A percentile compares a stretch with the other conserved stretches of the same genome.
Conservation (phyloP, 371 early-diverging fungal species). For the Smittium culicis region DNA sequence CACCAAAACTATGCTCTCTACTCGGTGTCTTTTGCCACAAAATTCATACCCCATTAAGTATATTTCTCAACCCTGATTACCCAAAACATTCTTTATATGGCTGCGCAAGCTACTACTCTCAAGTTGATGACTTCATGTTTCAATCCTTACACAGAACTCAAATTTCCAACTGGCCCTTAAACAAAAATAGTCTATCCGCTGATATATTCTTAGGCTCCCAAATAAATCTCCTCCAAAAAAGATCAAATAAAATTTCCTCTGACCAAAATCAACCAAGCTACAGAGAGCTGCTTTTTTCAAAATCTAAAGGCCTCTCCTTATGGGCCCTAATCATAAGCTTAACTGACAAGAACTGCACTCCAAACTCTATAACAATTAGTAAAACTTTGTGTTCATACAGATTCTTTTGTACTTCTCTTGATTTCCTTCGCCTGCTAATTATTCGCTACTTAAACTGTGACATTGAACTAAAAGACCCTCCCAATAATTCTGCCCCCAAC, state of each 20-base stretch:
- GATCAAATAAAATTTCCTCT: background rate
- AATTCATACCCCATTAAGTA: background rate
- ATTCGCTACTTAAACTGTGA: conserved; percentile 37
- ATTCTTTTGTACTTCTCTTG: conserved; percentile 39
- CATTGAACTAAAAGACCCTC: conserved; percentile 5
- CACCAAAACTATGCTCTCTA: background rate
- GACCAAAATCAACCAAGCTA: background rate
- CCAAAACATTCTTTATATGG: background rate
- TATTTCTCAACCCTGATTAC: background rate
- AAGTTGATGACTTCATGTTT: background rate
- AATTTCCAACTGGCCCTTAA: conserved; percentile 6
- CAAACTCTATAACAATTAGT: conserved; percentile 34
- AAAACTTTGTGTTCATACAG: conserved; percentile 43
- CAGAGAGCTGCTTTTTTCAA: conserved; percentile 4
- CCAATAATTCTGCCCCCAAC: conserved; percentile 20
- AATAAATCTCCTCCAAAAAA: background rate
- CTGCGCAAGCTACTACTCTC: background rate
- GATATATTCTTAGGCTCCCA: conserved; percentile 4
- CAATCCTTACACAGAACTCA: background rate
- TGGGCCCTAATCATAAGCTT: conserved; percentile 29
- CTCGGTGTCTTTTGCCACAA: background rate
- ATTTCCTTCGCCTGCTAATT: conserved; percentile 41
- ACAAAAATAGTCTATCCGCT: conserved; percentile 9
- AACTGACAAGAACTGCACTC: conserved; percentile 28
- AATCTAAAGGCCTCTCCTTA: conserved; percentile 17